A percentile compares a stretch with the other conserved stretches of the same genome.
These are phyloP conservation scores for Ascochyta koolunga DNA, from an alignment of 2,329 filamentous ascomycete genomes.

Conservation along the genomic window DNA sequence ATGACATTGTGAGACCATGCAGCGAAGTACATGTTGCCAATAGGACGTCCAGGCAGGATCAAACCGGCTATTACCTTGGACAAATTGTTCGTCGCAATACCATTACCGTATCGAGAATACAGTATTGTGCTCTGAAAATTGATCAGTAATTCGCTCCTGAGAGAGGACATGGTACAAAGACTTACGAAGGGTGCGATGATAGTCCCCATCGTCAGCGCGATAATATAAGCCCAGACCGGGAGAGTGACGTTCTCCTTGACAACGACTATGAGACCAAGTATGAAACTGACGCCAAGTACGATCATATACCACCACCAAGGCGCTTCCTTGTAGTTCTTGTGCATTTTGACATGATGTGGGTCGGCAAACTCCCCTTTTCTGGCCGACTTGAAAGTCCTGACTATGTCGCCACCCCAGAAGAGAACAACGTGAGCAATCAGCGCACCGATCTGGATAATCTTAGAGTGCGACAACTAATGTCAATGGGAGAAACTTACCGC, in stretches of 20 bases:
- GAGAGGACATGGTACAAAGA: not conserved
- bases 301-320: conserved; percentile 24
- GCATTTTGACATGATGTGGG: conserved; percentile 20
- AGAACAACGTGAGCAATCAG: conserved; percentile 19
- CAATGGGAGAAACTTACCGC: conserved; percentile 1
- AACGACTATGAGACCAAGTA: conserved; percentile 21
- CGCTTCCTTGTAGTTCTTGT: conserved; percentile 21
- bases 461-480: not conserved
- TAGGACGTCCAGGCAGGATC: conserved; percentile 18
- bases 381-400: conserved; percentile 18
- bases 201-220: conserved; percentile 13
- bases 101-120: conserved; percentile 21
- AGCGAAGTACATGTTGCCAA: conserved; percentile 26
- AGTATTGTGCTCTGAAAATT: conserved; percentile 17
- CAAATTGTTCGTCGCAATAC: conserved; percentile 24
- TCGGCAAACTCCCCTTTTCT: conserved; percentile 17
- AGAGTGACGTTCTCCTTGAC: conserved; percentile 24
- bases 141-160: not conserved
- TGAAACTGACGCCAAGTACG: conserved; percentile 19
- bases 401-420: conserved; percentile 22
- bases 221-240: conserved; percentile 19
- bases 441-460: conserved; percentile 13
- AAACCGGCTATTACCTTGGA: conserved; percentile 24
- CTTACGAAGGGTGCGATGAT: conserved; percentile 22
- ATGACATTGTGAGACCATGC: conserved; percentile 24